Base-by-base conservation (phyloP, 140 eudicot species). In the Cichorium intybus region DNA sequence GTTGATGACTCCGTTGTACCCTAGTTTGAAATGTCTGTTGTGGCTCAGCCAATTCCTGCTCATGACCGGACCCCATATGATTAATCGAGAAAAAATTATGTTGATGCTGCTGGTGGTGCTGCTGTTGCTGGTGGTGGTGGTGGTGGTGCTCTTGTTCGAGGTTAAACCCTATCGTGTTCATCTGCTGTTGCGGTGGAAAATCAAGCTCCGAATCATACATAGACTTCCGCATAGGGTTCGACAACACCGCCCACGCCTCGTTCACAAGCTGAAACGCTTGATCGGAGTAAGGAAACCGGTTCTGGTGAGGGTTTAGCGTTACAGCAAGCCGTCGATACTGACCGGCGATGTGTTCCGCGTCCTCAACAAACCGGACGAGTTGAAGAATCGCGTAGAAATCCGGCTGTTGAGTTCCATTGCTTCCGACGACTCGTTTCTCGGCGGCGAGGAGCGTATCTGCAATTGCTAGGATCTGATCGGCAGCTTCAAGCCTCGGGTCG, bases 391-490 rank as follows among this genome's bases (percentile, higher is more conserved):
- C 77, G 67, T 92, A 92, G 80, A 74, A 83, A 51, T 92, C 95
- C 0, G 72, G 95, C 29, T 81, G 86, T 14, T 67, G 75, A 16
- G 45, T 27, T 17, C 73, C 75, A 28, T 75, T 78, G 58, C 35
- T 65, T 24, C 48, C 58, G 12, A 60, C 68, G 63, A 88, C 75
- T 65, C 85, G 90, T 33, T 79, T 74, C 55, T 92, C 96, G 1
- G 83, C 85, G 46, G 95, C 99, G 53, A 88, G 49, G 7, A 92
- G 90, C 1, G 99, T 88, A 47, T 92, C 99, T 22, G 71, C 82
- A 22, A 92, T 75, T n/a, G 99, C 89, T 28, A 92, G 64, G 75
- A 92, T 88, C 72, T 85, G 99, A 37, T 92, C 89, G 26, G 96
- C 80, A 15, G 71, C 65, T 29, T 72, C 77, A 61, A 88, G 85